Percentiles rank a stretch among this genome's conserved stretches.
Conservation (phyloP, 805 yeast genomes). For the Teunomyces kruisii region DNA sequence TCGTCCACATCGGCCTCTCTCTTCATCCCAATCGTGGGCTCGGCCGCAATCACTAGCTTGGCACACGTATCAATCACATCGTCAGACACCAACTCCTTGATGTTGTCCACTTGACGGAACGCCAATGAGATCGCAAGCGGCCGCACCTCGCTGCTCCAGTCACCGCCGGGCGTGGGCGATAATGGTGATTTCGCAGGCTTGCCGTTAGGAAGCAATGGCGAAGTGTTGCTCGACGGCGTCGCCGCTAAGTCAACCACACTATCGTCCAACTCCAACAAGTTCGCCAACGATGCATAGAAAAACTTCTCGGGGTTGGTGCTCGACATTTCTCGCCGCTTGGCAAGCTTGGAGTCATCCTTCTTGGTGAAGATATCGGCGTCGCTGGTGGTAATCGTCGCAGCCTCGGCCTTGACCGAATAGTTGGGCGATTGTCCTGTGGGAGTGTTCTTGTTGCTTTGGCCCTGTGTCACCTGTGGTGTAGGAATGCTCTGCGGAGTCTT, state of each 20-base stretch:
- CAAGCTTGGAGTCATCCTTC: slow-evolving; percentile 42
- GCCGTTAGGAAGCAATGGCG: slow-evolving; percentile 21
- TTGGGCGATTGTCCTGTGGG: slow-evolving; percentile 40
- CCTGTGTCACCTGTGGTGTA: slow-evolving; percentile 38
- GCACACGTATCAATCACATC: slow-evolving; percentile 11
- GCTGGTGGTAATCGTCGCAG: slow-evolving; percentile 8
- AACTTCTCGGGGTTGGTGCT: slow-evolving; percentile 47
- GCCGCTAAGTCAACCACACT: slow-evolving; percentile 26
- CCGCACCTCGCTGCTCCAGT: slow-evolving; percentile 46
- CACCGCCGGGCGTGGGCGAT: slow-evolving; percentile 32
- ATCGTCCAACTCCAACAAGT: slow-evolving; percentile 47
- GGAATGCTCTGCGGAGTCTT: slow-evolving; percentile 45
- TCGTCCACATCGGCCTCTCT: slow-evolving; percentile 22
- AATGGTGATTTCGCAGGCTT: slow-evolving; percentile 34
- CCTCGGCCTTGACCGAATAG: slow-evolving; percentile 12
- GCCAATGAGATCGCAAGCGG: slow-evolving; percentile 46
- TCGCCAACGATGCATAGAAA: slow-evolving; percentile 51
- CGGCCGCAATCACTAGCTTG: slow-evolving; percentile 13
- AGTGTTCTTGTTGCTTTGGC: slow-evolving; percentile 41
- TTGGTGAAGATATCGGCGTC: slow-evolving; percentile 23
- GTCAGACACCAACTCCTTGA: slow-evolving; percentile 31
- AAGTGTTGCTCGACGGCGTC: slow-evolving; percentile 28
- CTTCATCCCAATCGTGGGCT: slow-evolving; percentile 16
- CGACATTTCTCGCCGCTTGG: slow-evolving; percentile 47
- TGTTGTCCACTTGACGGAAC: slow-evolving; percentile 43